Evolutionary conservation across 2,329 filamentous ascomycete species (phyloP).

Genomic region (Xylariaceae sp.): DNA sequence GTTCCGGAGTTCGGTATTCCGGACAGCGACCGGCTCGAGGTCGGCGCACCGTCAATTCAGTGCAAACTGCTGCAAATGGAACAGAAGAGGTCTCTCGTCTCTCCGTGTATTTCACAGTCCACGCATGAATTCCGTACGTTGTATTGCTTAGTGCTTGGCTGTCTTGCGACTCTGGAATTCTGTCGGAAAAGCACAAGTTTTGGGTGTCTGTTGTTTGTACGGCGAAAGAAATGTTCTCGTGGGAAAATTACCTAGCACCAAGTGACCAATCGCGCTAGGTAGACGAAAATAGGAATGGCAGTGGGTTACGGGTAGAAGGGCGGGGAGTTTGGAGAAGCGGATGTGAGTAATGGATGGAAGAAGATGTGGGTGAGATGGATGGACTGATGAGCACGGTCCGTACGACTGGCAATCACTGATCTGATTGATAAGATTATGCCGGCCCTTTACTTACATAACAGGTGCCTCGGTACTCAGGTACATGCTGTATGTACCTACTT

Average conservation of each 20-base stretch:
- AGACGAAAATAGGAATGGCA: not conserved
- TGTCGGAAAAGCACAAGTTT: not conserved
- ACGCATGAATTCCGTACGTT: too few relatives aligned
- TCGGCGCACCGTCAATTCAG: not conserved
- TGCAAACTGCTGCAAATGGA: not conserved
- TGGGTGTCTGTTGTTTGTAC: not conserved
- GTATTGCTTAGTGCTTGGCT: not conserved
- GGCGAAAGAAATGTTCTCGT: not conserved
- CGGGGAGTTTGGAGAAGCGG: constrained; percentile 1
- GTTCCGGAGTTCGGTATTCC: not conserved
- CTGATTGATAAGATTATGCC: constrained; percentile 38
- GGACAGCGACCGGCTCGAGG: not conserved
- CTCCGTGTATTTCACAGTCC: too few relatives aligned
- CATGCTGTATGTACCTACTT: too few relatives aligned
- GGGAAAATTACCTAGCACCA: not conserved
- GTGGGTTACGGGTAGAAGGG: not conserved
- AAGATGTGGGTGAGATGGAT: constrained; percentile 8
- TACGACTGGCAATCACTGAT: constrained; percentile 30
- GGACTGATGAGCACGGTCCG: constrained; percentile 6
- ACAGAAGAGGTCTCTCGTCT: too few relatives aligned
- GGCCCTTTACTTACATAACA: constrained; percentile 1
- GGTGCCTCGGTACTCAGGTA: too few relatives aligned
- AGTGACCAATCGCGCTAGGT: not conserved
- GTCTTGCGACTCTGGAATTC: not conserved
- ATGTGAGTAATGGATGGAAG: constrained; percentile 1